Percentiles rank a stretch among this genome's conserved stretches.
These are phyloP conservation scores for Blastobotrys niveus DNA, from an alignment of 1,139 yeast species.

Conservation along the genomic window DNA sequence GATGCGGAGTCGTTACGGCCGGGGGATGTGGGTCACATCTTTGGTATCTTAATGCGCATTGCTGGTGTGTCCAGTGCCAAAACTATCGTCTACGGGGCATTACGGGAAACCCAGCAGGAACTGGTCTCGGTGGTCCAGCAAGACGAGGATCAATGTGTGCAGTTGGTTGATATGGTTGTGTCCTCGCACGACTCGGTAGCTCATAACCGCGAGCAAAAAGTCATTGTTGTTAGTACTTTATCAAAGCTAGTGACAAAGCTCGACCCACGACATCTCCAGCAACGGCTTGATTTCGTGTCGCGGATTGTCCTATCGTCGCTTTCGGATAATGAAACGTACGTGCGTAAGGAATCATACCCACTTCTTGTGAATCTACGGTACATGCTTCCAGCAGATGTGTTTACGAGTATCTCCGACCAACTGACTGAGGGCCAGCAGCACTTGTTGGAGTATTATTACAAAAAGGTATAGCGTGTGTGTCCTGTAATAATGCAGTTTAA, in stretches of 20 bases:
- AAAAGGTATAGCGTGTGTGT: too few relatives aligned
- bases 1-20: conserved; percentile 15
- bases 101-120: conserved; percentile 23
- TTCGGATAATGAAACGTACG: conserved; percentile 24
- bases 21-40: conserved; percentile 17
- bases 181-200: neutral
- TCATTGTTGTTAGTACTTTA: conserved; percentile 16
- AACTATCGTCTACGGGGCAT: conserved; percentile 21
- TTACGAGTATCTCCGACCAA: conserved; percentile 19
- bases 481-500: too few relatives aligned
- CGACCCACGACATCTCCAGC: conserved; percentile 8
- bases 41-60: conserved; percentile 18
- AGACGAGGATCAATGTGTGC: neutral
- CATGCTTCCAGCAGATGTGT: conserved; percentile 15
- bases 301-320: conserved; percentile 20
- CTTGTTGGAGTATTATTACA: conserved; percentile 26
- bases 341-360: conserved; percentile 31
- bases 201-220: conserved; percentile 15
- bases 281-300: conserved; percentile 13
- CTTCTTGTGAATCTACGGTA: conserved; percentile 22
- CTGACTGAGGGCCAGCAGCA: conserved; percentile 30
- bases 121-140: conserved; percentile 15
- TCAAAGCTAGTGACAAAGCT: conserved; percentile 17
- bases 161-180: conserved; percentile 7
- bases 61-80: conserved; percentile 18